phyloP scores from a whole-genome alignment of 2,329 filamentous ascomycete genomes.

The Penicillium sp. region DNA sequence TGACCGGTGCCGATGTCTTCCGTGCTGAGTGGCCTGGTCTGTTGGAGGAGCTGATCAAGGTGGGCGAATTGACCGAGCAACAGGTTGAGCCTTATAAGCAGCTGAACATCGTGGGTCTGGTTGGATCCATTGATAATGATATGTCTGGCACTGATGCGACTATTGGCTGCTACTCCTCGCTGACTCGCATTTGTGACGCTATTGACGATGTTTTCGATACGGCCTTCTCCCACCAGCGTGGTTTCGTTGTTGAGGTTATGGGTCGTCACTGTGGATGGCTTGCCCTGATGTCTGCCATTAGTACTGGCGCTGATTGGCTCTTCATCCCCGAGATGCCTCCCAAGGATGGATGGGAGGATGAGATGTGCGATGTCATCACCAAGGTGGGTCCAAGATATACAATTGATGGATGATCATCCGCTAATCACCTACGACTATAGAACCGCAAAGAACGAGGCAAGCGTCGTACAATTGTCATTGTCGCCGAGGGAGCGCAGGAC shows the following conservation, averaged over 20 bases:
- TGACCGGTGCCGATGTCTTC: constrained; percentile 95
- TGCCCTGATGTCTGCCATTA: constrained; percentile 92
- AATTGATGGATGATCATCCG: too few species aligned
- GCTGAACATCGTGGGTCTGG: constrained; percentile 93
- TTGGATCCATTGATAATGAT: constrained; percentile 98
- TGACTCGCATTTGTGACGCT: constrained; percentile 90
- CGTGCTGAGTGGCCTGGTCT: constrained; percentile 89
- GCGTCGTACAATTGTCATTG: constrained; percentile 96
- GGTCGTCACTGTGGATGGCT: constrained; percentile 97
- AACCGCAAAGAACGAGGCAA: constrained; percentile 83
- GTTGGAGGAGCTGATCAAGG: constrained; percentile 79
- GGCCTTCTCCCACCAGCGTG: constrained; percentile 92
- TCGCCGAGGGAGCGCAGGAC: constrained; percentile 93
- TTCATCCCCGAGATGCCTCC: constrained; percentile 96
- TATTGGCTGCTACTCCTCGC: constrained; percentile 93
- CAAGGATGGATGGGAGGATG: constrained; percentile 81
- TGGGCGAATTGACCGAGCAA: constrained; percentile 69
- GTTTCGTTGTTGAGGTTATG: constrained; percentile 99
- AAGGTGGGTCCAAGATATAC: constrained; percentile 55
- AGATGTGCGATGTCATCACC: constrained; percentile 80
- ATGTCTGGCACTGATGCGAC: constrained; percentile 96
- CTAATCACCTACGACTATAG: constrained; percentile 46
- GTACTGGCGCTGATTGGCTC: constrained; percentile 92
- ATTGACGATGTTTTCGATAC: constrained; percentile 93
- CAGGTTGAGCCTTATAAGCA: constrained; percentile 78